Base-by-base conservation (phyloP, 805 yeast species). In the Suhomyces emberorum region DNA sequence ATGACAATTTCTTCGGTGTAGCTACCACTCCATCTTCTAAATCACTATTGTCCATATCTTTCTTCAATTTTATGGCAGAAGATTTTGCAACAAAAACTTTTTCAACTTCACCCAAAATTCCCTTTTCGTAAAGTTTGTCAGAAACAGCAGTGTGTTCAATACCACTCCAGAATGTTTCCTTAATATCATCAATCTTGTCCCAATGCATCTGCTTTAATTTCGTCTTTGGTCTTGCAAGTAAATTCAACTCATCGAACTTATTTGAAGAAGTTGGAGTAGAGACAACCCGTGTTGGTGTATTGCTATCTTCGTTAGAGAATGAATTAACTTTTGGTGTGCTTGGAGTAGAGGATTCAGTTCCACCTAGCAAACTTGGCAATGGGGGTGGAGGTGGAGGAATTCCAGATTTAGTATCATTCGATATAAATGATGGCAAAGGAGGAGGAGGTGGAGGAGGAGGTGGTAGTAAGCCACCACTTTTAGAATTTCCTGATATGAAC, bases 191-290 rank as follows among this genome's bases (percentile, higher is more conserved):
- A 25, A 95, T 71, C 52, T 85, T 87, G 49, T 91, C 96, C 98
- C 98, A 95, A 57, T 93, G 99, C 69, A 93, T 74, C 57, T 91
- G 98, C 57, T 95, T 93, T 46, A 93, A 73, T 55, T 83, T 86
- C 41, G 77, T 72, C 52, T 77, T 79, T 3, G 95, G 89, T 43
- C 87, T 53, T 4, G 34, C 36, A 28, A 32, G 30, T 7, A 32
- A 28, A n/a, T 27, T 10, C 9, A 34, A 20, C 17, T 34, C 37
- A 15, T 22, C 20, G 10, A 25, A 15, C 11, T n/a, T 16, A 12
- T 9, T 14, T 14, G 15, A 11, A 14, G 7, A 14, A 16, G 16
- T 14, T 15, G 20, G 31, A 17, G 22, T 15, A 8, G 15, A 5
- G 7, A 7, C 9, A 8, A 12, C 12, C 12, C 12, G 8, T 11